Evolutionary conservation across 2,329 filamentous ascomycete species (phyloP).

Genomic region (Conoideocrella luteorostrata): DNA sequence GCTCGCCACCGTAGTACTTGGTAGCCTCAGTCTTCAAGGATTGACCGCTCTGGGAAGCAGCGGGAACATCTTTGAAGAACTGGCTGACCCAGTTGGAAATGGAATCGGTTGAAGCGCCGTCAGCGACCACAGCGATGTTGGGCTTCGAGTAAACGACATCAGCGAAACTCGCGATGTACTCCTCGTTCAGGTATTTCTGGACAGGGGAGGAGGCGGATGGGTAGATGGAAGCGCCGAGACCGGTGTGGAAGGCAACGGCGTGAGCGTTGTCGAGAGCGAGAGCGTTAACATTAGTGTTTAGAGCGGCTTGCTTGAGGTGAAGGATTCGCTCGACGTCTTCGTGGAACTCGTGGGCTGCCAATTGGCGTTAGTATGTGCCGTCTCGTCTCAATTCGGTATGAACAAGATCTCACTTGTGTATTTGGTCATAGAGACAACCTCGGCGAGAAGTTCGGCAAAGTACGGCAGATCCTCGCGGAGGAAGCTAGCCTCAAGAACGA

Average conservation of each 20-base stretch:
- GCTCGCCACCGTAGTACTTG: slow-evolving; percentile 94
- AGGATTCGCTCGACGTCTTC: slow-evolving; percentile 80
- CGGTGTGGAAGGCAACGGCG: slow-evolving; percentile 83
- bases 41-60: slow-evolving; percentile 44
- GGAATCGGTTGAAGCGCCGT: slow-evolving; percentile 70
- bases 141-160: slow-evolving; percentile 76
- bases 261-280: slow-evolving; percentile 84
- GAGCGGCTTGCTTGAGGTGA: slow-evolving; percentile 67
- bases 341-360: slow-evolving; percentile 77
- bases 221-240: slow-evolving; percentile 74
- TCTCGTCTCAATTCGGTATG: slow-evolving; percentile 12
- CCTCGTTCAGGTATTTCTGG: slow-evolving; percentile 73
- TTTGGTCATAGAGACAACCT: slow-evolving; percentile 83
- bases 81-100: slow-evolving; percentile 86
- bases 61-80: slow-evolving; percentile 74
- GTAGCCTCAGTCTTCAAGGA: slow-evolving; percentile 54
- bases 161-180: slow-evolving; percentile 69
- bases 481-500: slow-evolving; percentile 91
- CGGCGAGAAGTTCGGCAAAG: slow-evolving; percentile 90
- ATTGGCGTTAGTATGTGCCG: background rate
- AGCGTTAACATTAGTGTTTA: slow-evolving; percentile 54
- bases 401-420: slow-evolving; percentile 57
- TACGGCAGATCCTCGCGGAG: slow-evolving; percentile 93
- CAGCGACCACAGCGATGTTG: slow-evolving; percentile 87
- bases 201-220: slow-evolving; percentile 66